Evolutionary conservation across 1,139 yeast genomes (phyloP), one percentile per base, ranked within the genome.

Genomic region (Sugiyamaella sp.): DNA sequence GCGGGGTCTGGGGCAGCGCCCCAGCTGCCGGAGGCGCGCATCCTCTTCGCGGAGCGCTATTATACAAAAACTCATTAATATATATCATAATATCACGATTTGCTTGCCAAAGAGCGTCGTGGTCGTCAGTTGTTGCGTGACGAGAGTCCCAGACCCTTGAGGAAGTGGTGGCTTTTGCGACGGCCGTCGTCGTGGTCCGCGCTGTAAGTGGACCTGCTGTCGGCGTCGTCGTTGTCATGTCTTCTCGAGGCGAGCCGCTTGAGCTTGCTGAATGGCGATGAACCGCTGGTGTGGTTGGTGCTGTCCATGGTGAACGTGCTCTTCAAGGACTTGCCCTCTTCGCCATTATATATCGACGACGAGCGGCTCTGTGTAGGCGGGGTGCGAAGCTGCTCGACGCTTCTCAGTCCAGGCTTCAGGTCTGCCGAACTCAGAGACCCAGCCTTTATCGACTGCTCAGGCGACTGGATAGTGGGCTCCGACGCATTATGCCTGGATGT

Each of bases 191-290:
- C 32, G 37, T 35, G 39, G 10, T 19, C 49, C 12, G n/a, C 38
- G 10, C 35, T 38, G 16, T 46, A 22, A 1, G 42, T 37, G 6
- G 49, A 46, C 14, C n/a, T 38, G 9, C 25, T 14, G 16, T 46
- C 44, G 5, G 50, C 12, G 12, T 46, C 50, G 25, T 46, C 50
- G 19, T 46, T n/a, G n/a, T n/a, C 50, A 21, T 46, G 50, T 25
- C 38, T 19, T 38, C 44, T 46, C 4, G 50, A 46, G 5, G 50
- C 50, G 4, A 46, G 38, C 14, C 50, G 38, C 37, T 43, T 52
- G 10, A 52, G 47, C 37, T 52, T 52, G 32, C 52, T 45, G 32
- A 52, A 52, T 44, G 55, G 55, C 16, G 52, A 52, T 12, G 51
- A 40, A 17, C 41, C 24, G 9, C 42, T 40, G 35, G 29, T 25